A percentile compares a stretch with the other conserved stretches of the same genome.
Conservation (phyloP, 371 early-diverging fungal species). For the Homolaphlyctis polyrhiza region DNA sequence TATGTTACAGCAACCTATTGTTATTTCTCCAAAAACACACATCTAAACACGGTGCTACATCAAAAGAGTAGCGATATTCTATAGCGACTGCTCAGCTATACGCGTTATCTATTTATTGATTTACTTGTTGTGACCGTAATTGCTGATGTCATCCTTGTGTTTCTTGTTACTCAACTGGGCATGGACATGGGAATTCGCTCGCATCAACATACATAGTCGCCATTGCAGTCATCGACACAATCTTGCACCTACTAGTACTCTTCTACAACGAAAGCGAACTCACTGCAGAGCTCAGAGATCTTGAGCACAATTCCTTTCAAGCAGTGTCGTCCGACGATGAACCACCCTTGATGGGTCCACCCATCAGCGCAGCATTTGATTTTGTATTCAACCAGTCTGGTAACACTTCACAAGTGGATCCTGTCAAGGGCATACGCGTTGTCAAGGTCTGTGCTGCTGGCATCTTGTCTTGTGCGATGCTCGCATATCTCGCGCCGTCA, state of each 20-base stretch:
- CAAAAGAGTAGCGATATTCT: too few relatives aligned
- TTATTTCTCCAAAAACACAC: background rate
- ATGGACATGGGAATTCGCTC: background rate
- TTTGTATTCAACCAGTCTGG: slow-evolving; percentile 5
- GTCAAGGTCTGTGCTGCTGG: slow-evolving; percentile 9
- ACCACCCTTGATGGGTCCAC: background rate
- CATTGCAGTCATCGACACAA: background rate
- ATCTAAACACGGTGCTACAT: background rate
- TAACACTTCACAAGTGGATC: background rate
- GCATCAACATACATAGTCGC: background rate
- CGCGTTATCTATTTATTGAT: background rate
- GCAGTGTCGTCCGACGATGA: background rate
- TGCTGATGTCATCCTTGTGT: background rate
- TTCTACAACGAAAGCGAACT: background rate
- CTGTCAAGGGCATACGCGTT: background rate
- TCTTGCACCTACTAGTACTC: background rate
- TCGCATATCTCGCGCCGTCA: slow-evolving; percentile 14
- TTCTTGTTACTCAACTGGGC: background rate
- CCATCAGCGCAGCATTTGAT: slow-evolving; percentile 1
- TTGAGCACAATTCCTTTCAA: background rate
- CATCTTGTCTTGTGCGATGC: slow-evolving; percentile 5
- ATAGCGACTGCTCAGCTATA: too few relatives aligned
- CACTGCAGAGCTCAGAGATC: background rate
- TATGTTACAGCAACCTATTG: background rate
- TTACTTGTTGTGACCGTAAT: background rate